Percentiles rank a stretch among this genome's conserved stretches.
Evolutionary conservation across 192 early-diverging fungal genomes (phyloP).

Genomic region (Pilaira anomala): DNA sequence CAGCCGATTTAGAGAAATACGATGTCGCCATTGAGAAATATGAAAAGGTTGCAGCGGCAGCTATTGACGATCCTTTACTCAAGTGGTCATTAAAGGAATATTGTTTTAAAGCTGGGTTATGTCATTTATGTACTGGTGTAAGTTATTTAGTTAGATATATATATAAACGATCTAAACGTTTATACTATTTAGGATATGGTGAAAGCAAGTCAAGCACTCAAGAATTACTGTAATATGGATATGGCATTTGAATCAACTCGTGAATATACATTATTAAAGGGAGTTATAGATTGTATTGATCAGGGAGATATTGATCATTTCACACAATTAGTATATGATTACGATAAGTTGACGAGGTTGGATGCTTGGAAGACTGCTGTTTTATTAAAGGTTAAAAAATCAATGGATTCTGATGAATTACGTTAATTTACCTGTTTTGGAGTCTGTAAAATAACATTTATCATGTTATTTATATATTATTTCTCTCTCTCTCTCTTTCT

Average conservation of each 20-base stretch:
- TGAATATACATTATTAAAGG: constrained; percentile 78
- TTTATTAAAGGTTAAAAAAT: constrained; percentile 85
- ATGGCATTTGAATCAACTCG: constrained; percentile 78
- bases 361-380: constrained; percentile 97
- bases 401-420: constrained; percentile 46
- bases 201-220: constrained; percentile 69
- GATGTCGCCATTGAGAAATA: constrained; percentile 87
- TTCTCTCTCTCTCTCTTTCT: not conserved
- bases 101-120: constrained; percentile 94
- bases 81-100: constrained; percentile 97
- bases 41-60: constrained; percentile 80
- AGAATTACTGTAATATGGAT: constrained; percentile 87
- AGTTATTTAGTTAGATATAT: constrained; percentile 1
- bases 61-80: constrained; percentile 86
- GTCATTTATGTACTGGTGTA: constrained; percentile 79
- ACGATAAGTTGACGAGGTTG: constrained; percentile 84
- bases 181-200: constrained; percentile 62
- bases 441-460: not conserved
- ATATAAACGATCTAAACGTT: not conserved
- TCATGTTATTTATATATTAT: not conserved
- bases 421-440: constrained; percentile 9
- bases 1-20: constrained; percentile 86
- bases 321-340: constrained; percentile 75
- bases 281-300: constrained; percentile 71
- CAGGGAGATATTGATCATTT: constrained; percentile 80